Evolutionary conservation across 2,329 filamentous ascomycete species (phyloP).

Genomic region (Diplocarpon mali): DNA sequence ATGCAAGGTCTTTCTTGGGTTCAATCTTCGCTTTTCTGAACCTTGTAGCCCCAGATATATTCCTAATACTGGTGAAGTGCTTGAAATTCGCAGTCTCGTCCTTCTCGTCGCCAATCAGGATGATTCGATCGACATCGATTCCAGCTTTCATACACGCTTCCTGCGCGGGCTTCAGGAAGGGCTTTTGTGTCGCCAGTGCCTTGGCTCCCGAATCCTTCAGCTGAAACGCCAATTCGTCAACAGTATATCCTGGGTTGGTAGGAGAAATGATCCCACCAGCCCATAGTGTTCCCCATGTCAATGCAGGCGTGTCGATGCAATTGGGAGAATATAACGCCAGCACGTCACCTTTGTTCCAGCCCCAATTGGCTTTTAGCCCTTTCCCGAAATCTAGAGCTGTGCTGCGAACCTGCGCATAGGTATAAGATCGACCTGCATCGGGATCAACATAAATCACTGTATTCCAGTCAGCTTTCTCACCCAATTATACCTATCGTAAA

Average conservation of each 20-base stretch:
- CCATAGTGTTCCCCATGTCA: slow-evolving; percentile 74
- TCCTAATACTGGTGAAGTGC: slow-evolving; percentile 63
- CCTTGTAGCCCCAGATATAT: slow-evolving; percentile 47
- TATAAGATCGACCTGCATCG: slow-evolving; percentile 58
- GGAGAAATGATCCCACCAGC: slow-evolving; percentile 74
- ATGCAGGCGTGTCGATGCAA: slow-evolving; percentile 66
- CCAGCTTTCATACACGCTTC: slow-evolving; percentile 60
- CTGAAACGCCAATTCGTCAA: slow-evolving; percentile 74
- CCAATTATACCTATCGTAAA: not conserved
- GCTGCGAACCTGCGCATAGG: slow-evolving; percentile 53
- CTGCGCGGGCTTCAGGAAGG: slow-evolving; percentile 51
- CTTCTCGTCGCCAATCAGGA: slow-evolving; percentile 61
- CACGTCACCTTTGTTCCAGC: slow-evolving; percentile 76
- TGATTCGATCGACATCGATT: slow-evolving; percentile 59
- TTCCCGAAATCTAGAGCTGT: slow-evolving; percentile 67
- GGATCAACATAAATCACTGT: slow-evolving; percentile 70
- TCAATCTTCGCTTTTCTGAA: slow-evolving; percentile 52
- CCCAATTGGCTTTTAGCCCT: slow-evolving; percentile 61
- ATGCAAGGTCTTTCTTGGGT: slow-evolving; percentile 63
- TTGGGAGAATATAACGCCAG: slow-evolving; percentile 78
- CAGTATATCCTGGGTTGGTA: slow-evolving; percentile 79
- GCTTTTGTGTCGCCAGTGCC: slow-evolving; percentile 61
- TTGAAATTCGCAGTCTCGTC: slow-evolving; percentile 49
- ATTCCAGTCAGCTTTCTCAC: slow-evolving; percentile 1
- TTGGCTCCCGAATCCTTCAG: slow-evolving; percentile 67